Evolutionary conservation across 1,284 basidiomycete species (phyloP), one percentile per base, ranked within the genome.

Genomic region (Inonotus obliquus): DNA sequence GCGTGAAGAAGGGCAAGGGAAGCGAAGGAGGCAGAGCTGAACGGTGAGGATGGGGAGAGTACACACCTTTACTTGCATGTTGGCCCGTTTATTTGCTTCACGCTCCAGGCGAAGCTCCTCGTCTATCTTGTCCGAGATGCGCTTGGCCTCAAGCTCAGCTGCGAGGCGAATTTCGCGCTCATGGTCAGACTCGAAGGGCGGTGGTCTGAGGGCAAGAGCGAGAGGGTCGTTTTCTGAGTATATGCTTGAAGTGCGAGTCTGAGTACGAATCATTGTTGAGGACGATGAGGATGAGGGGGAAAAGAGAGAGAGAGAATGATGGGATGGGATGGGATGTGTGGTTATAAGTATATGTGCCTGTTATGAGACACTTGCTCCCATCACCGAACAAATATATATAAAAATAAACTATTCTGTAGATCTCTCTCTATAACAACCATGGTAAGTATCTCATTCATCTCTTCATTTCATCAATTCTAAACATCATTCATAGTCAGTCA

Each of bases 161-260:
- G 80, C 75, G 25, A 90, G 78, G 63, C 90, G 81, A 37, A 72
- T 63, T 60, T 78, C 74, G 52, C 86, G 83, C 69, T 91, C 85
- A 0, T 74, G 68, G 1, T 86, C 84, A 0, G 85, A 82, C 75
- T 92, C 90, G n/a, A 79, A 73, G 7, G 78, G 70, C 2, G 89
- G 80, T 0, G 90, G 89, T 59, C 82, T 81, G 64, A 91, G 73
- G 7, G 84, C 83, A 44, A 80, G 77, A n/a, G 87, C 74, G 54
- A 92, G 81, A 14, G 89, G 90, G 70, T 92, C 89, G 68, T 89
- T 88, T 65, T 82, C 79, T 67, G 82, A 86, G 74, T 86, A 86
- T 56, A 89, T 71, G 47, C 86, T 61, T 13, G 60, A 58, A 13
- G 61, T 55, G 53, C 62, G 58, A 13, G 54, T 55, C 73, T 67